Evolutionary conservation across 139 green algal species (phyloP), one percentile per base, ranked within the genome.

Genomic region (Spirogloea muscicola): DNA sequence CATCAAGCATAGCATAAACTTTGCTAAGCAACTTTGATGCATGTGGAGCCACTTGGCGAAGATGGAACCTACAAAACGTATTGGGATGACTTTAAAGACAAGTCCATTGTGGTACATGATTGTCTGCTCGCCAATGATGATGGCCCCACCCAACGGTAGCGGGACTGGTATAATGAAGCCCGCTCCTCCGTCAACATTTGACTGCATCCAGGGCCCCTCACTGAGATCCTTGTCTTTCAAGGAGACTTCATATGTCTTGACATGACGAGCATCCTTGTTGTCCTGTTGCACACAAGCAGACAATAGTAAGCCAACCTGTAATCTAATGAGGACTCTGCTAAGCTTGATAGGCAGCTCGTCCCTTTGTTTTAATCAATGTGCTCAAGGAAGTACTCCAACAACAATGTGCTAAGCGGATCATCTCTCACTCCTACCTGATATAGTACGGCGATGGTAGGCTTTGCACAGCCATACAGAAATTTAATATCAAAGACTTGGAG

Each of bases 211-310:
- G 18, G 91, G 87, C 5, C 88, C 88, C 5, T 95, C 58, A 33
- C 25, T 38, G 37, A 88, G 83, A 27, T 88, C 83, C 86, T 94
- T 95, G 13, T 90, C 82, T 4, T 79, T 68, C 34, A 92, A 13
- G 40, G 51, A 42, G 9, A 97, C 68, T 46, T 89, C 78, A 69
- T 96, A 96, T 27, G 90, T 96, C 63, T 92, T 95, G n/a, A 97
- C 70, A 70, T 97, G 90, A 16, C 90, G 81, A 18, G 84, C 84
- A 21, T 91, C 77, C 80, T 93, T 94, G 46, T 84, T 91, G 84
- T 99, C 94, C 76, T 81, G n/a, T n/a, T n/a, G 74, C 27, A 76
- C 33, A 68, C 3, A 55, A 18, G 58, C 55, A 59, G 16, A 67
- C 6, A 3, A 67, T 67, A n/a, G n/a, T n/a, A n/a, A n/a, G n/a